Evolutionary conservation across 2,329 filamentous ascomycete species (phyloP).

Genomic region (Colletotrichum horii): DNA sequence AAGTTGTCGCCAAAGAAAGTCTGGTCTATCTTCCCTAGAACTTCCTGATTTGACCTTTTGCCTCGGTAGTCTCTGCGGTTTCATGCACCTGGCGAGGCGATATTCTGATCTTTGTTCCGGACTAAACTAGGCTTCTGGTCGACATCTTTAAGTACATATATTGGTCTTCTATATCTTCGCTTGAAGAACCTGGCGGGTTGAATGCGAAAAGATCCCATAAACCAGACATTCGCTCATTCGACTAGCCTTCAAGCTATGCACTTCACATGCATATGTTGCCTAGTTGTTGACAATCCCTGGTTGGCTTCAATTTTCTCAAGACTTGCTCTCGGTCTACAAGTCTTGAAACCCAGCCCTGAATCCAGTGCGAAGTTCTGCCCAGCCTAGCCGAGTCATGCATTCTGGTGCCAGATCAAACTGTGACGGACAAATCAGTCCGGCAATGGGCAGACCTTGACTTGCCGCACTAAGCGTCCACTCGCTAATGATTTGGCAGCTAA

Average conservation of each 20-base stretch:
- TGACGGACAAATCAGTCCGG: not conserved
- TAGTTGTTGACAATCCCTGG: not conserved
- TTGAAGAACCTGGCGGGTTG: not conserved
- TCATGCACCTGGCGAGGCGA: not conserved
- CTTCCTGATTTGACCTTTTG: not conserved
- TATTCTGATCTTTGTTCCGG: not conserved
- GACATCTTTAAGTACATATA: not conserved
- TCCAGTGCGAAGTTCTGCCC: not conserved
- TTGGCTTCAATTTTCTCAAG: not conserved
- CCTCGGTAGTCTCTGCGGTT: not conserved
- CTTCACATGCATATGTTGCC: not conserved
- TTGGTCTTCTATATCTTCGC: not conserved
- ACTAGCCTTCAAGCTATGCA: not conserved
- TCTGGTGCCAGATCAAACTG: not conserved
- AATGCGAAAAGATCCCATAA: not conserved
- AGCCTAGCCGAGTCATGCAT: not conserved
- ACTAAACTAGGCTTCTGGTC: not conserved
- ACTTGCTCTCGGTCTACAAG: not conserved
- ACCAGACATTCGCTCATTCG: not conserved
- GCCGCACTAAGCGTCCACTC: not conserved
- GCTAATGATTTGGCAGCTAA: not conserved
- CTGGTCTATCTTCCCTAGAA: not conserved
- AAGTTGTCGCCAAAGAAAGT: not conserved
- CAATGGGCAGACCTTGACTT: not conserved
- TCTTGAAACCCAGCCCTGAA: not conserved